Evolutionary conservation across 495 filamentous ascomycete genomes (phyloP).

Genomic region (Penicillium nucicola): DNA sequence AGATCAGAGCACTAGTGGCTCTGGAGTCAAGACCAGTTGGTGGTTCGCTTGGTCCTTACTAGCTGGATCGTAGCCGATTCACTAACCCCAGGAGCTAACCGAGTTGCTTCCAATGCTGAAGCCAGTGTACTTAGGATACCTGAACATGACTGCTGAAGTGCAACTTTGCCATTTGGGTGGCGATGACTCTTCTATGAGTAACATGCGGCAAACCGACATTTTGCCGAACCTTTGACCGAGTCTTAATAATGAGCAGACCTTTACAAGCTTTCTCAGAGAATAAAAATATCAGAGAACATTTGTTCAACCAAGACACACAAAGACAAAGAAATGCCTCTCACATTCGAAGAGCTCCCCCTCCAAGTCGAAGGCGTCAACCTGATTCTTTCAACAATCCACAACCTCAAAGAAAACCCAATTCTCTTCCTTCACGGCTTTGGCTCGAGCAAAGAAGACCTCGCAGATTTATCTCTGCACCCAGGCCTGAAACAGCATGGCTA

Average conservation of each 20-base stretch:
- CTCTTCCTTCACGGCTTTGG: slow-evolving; percentile 30
- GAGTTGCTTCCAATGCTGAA: slow-evolving; percentile 11
- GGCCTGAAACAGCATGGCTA: slow-evolving; percentile 15
- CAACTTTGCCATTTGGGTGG: neutral
- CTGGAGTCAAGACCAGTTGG: neutral
- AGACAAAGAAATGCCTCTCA: slow-evolving; percentile 22
- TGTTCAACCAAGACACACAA: slow-evolving; percentile 6
- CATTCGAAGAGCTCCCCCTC: slow-evolving; percentile 10
- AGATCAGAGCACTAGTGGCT: too few relatives aligned
- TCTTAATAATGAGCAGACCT: neutral
- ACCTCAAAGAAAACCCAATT: slow-evolving; percentile 13
- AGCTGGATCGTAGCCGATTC: neutral
- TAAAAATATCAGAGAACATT: slow-evolving; percentile 30
- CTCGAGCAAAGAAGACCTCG: slow-evolving; percentile 30
- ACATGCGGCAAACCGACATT: neutral
- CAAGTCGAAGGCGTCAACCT: slow-evolving; percentile 17
- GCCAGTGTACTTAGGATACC: too few relatives aligned
- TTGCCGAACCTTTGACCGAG: neutral
- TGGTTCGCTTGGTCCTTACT: neutral
- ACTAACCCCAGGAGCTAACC: slow-evolving; percentile 7
- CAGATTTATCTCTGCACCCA: slow-evolving; percentile 19
- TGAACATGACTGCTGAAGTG: slow-evolving; percentile 43
- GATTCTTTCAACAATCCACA: slow-evolving; percentile 20
- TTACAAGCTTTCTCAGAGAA: neutral
- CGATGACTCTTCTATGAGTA: neutral